Base-by-base conservation (phyloP, 176 grass and related monocot genomes). In the Guadua angustifolia region DNA sequence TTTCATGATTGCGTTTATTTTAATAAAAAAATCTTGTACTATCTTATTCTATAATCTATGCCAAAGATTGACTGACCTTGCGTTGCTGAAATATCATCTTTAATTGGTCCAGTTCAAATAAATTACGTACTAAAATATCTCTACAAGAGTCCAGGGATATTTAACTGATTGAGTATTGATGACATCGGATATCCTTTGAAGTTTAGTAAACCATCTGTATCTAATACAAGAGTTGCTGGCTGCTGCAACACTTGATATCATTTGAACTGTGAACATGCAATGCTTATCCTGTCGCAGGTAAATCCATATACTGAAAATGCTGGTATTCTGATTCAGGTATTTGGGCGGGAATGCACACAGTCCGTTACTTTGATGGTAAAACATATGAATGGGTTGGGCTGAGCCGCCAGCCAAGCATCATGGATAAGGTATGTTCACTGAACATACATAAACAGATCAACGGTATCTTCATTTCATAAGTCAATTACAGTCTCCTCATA, bases 361-460 rank as follows among this genome's bases (percentile, higher is more conserved):
- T 99, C 18, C 94, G 91, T 25, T 95, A 99, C 81, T 99, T 99
- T 3, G 96, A 99, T 44, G 96, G 91, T 2, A 99, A 99, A 91
- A 99, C 96, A 40, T 99, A 99, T 64, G 88, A 95, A 78, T 99
- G 96, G 96, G 96, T 99, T 74, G 96, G 96, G 71, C 63, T 99
- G 87, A 99, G 96, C 79, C 96, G 91, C 29, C 96, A 99, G 33
- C 91, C 86, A 59, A 99, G 91, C 83, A 99, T 99, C 83, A 94
- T 99, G 85, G 93, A 86, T 83, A 99, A 95, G 96, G 96, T 99
- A 99, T 90, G 87, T 58, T 86, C 29, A 66, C 80, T 62, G 61
- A 87, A 67, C 74, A 74, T 67, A 36, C 60, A 52, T 78, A 9
- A 26, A 8, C 22, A 52, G 14, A 45, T 9, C 3, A 65, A 77